Evolutionary conservation across 176 grass and related monocot genomes (phyloP).

Genomic region (Carex myosuroides): DNA sequence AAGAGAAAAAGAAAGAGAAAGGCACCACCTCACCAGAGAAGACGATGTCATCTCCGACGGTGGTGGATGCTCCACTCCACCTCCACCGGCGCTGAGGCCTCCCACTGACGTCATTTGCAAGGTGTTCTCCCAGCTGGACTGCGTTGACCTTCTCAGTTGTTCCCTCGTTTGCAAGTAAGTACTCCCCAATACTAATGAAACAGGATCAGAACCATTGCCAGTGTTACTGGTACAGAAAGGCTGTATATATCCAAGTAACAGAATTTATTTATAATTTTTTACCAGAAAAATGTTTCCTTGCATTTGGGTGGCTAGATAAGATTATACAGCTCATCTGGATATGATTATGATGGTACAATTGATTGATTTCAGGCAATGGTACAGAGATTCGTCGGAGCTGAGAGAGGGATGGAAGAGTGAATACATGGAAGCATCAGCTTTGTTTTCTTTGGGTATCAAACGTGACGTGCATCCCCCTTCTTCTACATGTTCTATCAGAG

Average conservation of each 20-base stretch:
- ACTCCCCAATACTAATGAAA: neutral
- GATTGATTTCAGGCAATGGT: slow-evolving; percentile 60
- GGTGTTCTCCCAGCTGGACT: slow-evolving; percentile 93
- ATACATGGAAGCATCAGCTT: slow-evolving; percentile 64
- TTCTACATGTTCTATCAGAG: slow-evolving; percentile 67
- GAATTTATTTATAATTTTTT: too few relatives aligned
- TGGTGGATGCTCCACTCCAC: too few relatives aligned
- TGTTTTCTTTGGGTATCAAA: slow-evolving; percentile 37
- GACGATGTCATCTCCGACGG: neutral
- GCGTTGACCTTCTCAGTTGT: slow-evolving; percentile 71
- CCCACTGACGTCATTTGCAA: slow-evolving; percentile 59
- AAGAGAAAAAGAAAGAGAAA: neutral
- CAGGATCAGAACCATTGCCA: too few relatives aligned
- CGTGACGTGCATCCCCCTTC: slow-evolving; percentile 30
- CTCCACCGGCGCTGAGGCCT: slow-evolving; percentile 33
- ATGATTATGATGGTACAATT: neutral
- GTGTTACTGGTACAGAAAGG: too few relatives aligned
- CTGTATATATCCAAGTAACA: too few relatives aligned
- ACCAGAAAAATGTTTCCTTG: too few relatives aligned
- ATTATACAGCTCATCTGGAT: too few relatives aligned
- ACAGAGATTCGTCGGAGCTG: slow-evolving; percentile 49
- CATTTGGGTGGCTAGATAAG: too few relatives aligned
- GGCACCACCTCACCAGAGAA: neutral
- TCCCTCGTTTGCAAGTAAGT: slow-evolving; percentile 84
- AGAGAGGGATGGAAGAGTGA: slow-evolving; percentile 74